These are phyloP conservation scores for Trametes maxima DNA, from an alignment of 768 basidiomycete genomes.

Conservation along the genomic window DNA sequence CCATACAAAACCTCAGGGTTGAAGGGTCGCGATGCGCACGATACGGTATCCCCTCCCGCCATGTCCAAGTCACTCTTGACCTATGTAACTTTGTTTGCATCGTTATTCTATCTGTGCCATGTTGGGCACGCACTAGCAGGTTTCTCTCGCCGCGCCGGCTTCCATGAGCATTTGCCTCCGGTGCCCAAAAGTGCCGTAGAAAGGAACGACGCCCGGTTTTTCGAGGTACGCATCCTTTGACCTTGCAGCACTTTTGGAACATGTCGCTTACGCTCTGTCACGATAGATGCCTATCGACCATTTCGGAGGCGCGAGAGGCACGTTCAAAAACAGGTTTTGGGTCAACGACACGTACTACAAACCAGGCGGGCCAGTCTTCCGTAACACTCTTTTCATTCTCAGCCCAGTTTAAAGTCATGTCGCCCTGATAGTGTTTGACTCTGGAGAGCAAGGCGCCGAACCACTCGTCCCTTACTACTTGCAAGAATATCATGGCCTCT, in stretches of 20 bases:
- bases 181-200: slow-evolving; percentile 7
- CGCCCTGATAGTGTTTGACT: slow-evolving; percentile 47
- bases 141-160: neutral
- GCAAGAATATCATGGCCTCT: slow-evolving; percentile 53
- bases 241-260: neutral
- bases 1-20: neutral
- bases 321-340: slow-evolving; percentile 53
- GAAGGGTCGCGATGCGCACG: neutral
- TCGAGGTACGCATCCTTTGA: slow-evolving; percentile 17
- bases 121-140: neutral
- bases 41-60: neutral
- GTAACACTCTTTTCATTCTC: slow-evolving; percentile 18
- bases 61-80: neutral
- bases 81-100: neutral
- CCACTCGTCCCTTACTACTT: slow-evolving; percentile 51
- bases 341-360: slow-evolving; percentile 51
- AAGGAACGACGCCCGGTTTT: slow-evolving; percentile 22
- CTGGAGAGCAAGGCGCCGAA: slow-evolving; percentile 52
- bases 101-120: neutral
- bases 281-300: slow-evolving; percentile 50
- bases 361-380: slow-evolving; percentile 49
- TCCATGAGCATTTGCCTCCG: slow-evolving; percentile 5
- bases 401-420: neutral
- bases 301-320: slow-evolving; percentile 38
- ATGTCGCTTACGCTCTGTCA: neutral